phyloP scores from a whole-genome alignment of 768 basidiomycete genomes.

The Leccinum rimulosum region DNA sequence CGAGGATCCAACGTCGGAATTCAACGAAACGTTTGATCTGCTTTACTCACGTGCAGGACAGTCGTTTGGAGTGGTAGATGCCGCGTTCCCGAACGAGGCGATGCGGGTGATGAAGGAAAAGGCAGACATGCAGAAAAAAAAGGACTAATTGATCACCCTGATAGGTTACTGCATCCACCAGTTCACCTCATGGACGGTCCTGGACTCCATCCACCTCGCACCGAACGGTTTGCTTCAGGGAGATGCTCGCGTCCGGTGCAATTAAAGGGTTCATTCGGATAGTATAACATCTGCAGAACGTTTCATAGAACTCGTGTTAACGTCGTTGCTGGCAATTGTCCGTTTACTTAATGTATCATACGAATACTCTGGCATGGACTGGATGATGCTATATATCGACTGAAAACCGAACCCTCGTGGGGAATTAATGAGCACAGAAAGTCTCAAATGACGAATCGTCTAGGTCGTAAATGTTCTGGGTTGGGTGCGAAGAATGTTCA shows the following conservation, averaged over 20 bases:
- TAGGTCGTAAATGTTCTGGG: constrained; percentile 16
- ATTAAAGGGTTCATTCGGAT: background rate
- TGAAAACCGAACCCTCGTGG: background rate
- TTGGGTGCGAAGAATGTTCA: constrained; percentile 11
- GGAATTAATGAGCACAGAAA: background rate
- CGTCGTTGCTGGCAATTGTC: background rate
- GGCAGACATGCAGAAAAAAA: background rate
- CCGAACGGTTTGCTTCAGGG: background rate
- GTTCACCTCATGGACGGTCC: background rate
- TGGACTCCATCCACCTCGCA: background rate
- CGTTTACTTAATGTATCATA: constrained; percentile 8
- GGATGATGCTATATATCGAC: constrained; percentile 5
- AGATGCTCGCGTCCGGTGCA: background rate
- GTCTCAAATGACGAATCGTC: background rate
- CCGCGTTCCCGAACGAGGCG: constrained; percentile 22
- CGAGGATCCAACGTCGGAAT: constrained; percentile 18
- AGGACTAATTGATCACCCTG: background rate
- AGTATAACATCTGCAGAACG: background rate
- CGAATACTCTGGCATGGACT: constrained; percentile 3
- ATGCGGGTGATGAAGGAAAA: constrained; percentile 14
- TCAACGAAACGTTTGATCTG: constrained; percentile 23
- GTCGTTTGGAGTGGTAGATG: constrained; percentile 20
- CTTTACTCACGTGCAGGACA: constrained; percentile 24
- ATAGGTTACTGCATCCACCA: background rate
- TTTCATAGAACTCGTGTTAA: background rate